Percentiles rank a stretch among this genome's conserved stretches.
Conservation (phyloP, 2,329 filamentous ascomycete species). For the Colletotrichum sansevieriae region DNA sequence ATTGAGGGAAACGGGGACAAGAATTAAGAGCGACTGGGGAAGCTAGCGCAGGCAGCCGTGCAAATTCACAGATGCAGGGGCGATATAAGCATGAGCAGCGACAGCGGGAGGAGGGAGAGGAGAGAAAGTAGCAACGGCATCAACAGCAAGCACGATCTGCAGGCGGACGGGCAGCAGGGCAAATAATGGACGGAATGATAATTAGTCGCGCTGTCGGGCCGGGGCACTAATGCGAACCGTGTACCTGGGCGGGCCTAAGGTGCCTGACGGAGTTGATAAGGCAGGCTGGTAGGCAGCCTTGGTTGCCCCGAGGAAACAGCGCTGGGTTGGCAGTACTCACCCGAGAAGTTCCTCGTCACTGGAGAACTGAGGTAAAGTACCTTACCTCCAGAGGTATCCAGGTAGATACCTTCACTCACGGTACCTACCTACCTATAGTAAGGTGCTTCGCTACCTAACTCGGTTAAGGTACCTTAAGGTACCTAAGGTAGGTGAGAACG, state of each 20-base stretch:
- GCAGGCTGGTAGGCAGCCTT: background rate
- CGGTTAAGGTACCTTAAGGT: no score
- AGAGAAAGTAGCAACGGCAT: background rate
- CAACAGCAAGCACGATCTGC: slow-evolving; percentile 24
- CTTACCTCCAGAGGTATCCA: no score
- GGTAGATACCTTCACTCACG: no score
- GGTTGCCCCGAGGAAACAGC: background rate
- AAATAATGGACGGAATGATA: slow-evolving; percentile 7
- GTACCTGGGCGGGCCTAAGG: slow-evolving; percentile 25
- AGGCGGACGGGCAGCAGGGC: slow-evolving; percentile 20
- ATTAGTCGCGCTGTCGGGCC: slow-evolving; percentile 21
- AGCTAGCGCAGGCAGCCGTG: background rate
- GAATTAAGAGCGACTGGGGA: background rate
- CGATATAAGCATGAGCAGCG: background rate
- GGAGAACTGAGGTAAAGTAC: no score
- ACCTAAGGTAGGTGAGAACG: no score
- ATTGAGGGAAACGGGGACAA: slow-evolving; percentile 4
- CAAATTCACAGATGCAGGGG: background rate
- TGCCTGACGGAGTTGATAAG: background rate
- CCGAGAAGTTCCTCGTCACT: no score
- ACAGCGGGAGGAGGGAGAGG: background rate
- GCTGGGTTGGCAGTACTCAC: no score
- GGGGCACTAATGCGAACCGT: slow-evolving; percentile 31
- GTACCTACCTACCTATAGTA: no score
- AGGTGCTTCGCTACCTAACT: no score